These are phyloP conservation scores for Nadsonia fulvescens DNA, from an alignment of 805 yeast species.

Conservation along the genomic window DNA sequence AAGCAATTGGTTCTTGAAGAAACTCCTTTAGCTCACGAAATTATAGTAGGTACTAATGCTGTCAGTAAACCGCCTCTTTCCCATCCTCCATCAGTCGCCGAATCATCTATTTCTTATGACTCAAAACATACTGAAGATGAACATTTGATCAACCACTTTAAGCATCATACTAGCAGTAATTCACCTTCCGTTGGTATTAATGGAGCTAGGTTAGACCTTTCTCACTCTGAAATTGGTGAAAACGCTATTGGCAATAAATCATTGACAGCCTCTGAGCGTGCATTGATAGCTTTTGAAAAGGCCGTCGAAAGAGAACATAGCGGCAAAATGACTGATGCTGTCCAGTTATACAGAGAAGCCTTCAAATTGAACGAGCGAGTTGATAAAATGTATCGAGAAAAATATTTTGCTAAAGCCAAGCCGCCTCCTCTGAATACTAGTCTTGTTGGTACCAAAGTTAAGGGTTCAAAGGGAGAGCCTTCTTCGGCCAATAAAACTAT, in stretches of 20 bases:
- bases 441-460: slow-evolving; percentile 6
- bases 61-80: no score
- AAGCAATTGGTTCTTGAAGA: no score
- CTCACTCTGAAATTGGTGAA: no score
- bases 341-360: slow-evolving; percentile 53
- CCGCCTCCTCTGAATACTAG: slow-evolving; percentile 3
- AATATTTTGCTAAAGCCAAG: slow-evolving; percentile 12
- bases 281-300: slow-evolving; percentile 46
- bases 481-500: slow-evolving; percentile 7
- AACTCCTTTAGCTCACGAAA: no score
- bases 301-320: slow-evolving; percentile 55
- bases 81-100: no score
- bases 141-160: not conserved
- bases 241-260: no score
- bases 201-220: no score
- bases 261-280: no score
- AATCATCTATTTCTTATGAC: no score
- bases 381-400: slow-evolving; percentile 47
- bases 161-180: not conserved
- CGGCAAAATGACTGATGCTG: slow-evolving; percentile 74
- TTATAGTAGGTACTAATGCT: no score
- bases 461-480: slow-evolving; percentile 7
- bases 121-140: not conserved
- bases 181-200: no score
- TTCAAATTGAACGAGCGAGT: slow-evolving; percentile 39